phyloP scores from a whole-genome alignment of 345 rosid genomes.

The Eucalyptus leucophloia region DNA sequence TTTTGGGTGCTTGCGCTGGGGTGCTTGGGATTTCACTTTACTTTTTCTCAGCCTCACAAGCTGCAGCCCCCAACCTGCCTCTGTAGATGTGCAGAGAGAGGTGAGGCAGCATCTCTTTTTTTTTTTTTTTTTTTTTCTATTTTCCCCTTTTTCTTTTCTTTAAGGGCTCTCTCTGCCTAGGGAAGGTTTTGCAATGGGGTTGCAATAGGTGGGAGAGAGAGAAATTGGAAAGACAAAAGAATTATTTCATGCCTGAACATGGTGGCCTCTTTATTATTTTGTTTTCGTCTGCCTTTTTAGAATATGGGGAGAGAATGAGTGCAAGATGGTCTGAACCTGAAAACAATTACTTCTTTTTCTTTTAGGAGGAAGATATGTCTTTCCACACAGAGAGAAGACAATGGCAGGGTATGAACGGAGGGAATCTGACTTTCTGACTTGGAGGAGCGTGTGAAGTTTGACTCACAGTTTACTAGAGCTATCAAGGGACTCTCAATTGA shows the following conservation, averaged over 20 bases:
- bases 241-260: background rate
- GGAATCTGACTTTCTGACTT: background rate
- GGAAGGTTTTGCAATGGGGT: background rate
- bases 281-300: background rate
- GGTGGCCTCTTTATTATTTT: background rate
- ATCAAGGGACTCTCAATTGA: background rate
- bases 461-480: background rate
- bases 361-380: background rate
- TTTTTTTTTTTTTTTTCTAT: background rate
- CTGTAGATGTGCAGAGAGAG: background rate
- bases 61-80: background rate
- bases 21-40: background rate
- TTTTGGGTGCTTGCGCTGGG: background rate
- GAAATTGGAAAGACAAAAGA: background rate
- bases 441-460: background rate
- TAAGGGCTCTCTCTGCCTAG: background rate
- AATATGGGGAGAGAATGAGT: background rate
- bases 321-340: background rate
- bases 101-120: background rate
- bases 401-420: background rate
- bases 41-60: background rate
- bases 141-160: background rate
- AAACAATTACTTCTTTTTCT: background rate
- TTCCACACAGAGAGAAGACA: background rate
- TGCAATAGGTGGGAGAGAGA: background rate